Percentiles rank a stretch among this genome's conserved stretches.
Conservation (phyloP, 2,329 filamentous ascomycete species). For the Zasmidium citrigriseum region DNA sequence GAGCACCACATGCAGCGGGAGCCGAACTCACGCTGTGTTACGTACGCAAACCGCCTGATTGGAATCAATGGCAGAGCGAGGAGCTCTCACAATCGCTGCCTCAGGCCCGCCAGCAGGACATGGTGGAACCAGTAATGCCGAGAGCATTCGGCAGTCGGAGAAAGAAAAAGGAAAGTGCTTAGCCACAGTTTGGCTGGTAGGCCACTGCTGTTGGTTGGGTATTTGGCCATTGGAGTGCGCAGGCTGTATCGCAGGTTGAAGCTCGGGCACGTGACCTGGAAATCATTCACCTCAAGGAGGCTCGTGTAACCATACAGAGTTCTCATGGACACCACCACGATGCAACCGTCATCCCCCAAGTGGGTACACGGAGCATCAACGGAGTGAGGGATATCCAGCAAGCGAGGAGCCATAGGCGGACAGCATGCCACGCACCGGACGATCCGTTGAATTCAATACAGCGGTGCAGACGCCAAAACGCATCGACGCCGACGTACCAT, state of each 20-base stretch:
- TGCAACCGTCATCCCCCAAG: slow-evolving; percentile 22
- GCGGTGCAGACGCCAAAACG: slow-evolving; percentile 24
- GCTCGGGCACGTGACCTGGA: slow-evolving; percentile 18
- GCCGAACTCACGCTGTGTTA: neutral
- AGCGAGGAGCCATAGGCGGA: slow-evolving; percentile 45
- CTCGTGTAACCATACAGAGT: slow-evolving; percentile 12
- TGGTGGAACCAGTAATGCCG: neutral
- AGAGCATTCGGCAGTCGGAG: neutral
- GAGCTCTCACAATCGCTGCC: neutral
- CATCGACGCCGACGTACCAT: slow-evolving; percentile 27
- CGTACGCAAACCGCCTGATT: neutral
- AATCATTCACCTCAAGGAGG: slow-evolving; percentile 16
- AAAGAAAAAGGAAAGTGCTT: neutral
- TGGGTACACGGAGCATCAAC: slow-evolving; percentile 23
- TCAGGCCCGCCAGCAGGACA: slow-evolving; percentile 1
- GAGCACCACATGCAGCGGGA: slow-evolving; percentile 3
- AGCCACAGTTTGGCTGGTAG: neutral
- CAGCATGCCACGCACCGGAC: slow-evolving; percentile 45
- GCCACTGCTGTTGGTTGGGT: neutral
- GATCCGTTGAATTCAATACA: slow-evolving; percentile 29
- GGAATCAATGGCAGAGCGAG: neutral
- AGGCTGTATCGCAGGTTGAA: neutral
- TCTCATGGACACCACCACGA: neutral
- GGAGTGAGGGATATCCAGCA: slow-evolving; percentile 42
- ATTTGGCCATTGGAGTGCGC: neutral